Evolutionary conservation across 2,329 filamentous ascomycete genomes (phyloP).

Genomic region (Aureobasidium sp.): DNA sequence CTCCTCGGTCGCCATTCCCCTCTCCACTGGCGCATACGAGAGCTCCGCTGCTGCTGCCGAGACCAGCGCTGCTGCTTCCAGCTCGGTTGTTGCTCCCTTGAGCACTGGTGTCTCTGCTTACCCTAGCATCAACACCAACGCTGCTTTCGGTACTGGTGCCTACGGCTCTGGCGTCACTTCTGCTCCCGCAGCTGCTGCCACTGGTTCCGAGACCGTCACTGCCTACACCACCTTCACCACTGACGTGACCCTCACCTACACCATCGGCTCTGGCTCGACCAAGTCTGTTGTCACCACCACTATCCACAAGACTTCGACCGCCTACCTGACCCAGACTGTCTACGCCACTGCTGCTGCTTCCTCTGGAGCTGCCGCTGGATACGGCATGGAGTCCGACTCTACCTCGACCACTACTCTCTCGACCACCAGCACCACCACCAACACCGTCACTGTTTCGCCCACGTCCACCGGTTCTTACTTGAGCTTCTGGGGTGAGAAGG

Average conservation of each 20-base stretch:
- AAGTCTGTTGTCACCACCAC: slow-evolving; percentile 28
- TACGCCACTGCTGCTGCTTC: slow-evolving; percentile 11
- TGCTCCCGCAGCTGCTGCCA: slow-evolving; percentile 16
- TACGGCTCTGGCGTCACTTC: slow-evolving; percentile 19
- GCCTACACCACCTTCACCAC: slow-evolving; percentile 23
- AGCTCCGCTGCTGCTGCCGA: slow-evolving; percentile 3
- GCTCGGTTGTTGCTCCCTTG: slow-evolving; percentile 15
- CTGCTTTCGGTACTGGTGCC: slow-evolving; percentile 18
- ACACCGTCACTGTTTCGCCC: slow-evolving; percentile 17
- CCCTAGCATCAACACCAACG: slow-evolving; percentile 18
- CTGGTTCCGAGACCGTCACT: slow-evolving; percentile 15
- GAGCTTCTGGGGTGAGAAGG: slow-evolving; percentile 14
- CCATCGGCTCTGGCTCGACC: slow-evolving; percentile 28
- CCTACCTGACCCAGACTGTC: slow-evolving; percentile 21
- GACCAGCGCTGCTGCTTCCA: slow-evolving; percentile 12
- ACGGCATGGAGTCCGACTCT: neutral
- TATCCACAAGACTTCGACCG: slow-evolving; percentile 29
- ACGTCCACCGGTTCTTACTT: slow-evolving; percentile 8
- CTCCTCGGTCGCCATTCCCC: slow-evolving; percentile 10
- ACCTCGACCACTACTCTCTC: slow-evolving; percentile 28
- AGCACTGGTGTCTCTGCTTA: slow-evolving; percentile 14
- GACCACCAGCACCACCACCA: slow-evolving; percentile 28
- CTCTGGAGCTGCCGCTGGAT: neutral
- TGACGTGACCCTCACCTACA: slow-evolving; percentile 31
- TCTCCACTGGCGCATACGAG: slow-evolving; percentile 16